Evolutionary conservation across 2,329 filamentous ascomycete species (phyloP).

Genomic region (Aspergillus quadrilineatus): DNA sequence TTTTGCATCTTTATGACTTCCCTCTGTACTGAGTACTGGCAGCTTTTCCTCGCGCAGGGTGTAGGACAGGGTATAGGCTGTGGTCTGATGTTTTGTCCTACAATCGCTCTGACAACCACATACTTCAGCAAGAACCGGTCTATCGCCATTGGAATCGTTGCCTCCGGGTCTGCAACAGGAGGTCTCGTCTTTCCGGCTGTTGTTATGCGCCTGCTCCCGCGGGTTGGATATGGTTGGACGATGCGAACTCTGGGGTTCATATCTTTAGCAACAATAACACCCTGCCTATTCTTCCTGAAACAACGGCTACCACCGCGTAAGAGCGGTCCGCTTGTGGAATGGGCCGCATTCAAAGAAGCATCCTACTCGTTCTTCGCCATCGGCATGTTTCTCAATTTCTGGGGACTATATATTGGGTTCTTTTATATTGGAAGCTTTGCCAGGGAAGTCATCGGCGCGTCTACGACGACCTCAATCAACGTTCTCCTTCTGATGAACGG

Average conservation of each 20-base stretch:
- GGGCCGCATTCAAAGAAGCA: slow-evolving; percentile 51
- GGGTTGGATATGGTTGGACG: slow-evolving; percentile 65
- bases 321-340: slow-evolving; percentile 53
- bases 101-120: slow-evolving; percentile 56
- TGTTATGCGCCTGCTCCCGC: slow-evolving; percentile 56
- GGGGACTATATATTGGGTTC: slow-evolving; percentile 55
- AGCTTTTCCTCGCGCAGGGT: slow-evolving; percentile 53
- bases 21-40: slow-evolving; percentile 51
- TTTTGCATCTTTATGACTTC: slow-evolving; percentile 54
- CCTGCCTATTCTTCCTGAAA: slow-evolving; percentile 46
- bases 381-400: slow-evolving; percentile 49
- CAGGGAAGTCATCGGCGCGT: slow-evolving; percentile 40
- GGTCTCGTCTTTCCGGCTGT: slow-evolving; percentile 64
- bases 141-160: slow-evolving; percentile 60
- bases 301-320: slow-evolving; percentile 52
- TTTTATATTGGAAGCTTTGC: slow-evolving; percentile 49
- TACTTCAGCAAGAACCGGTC: slow-evolving; percentile 62
- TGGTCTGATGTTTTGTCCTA: slow-evolving; percentile 56
- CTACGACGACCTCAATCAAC: slow-evolving; percentile 53
- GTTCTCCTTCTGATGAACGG: slow-evolving; percentile 66
- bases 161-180: slow-evolving; percentile 61
- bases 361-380: slow-evolving; percentile 47
- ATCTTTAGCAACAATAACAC: slow-evolving; percentile 49
- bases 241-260: slow-evolving; percentile 63
- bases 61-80: slow-evolving; percentile 58